Conservation (phyloP, 2,329 filamentous ascomycete species). For the Coleophoma eucalyptorum region DNA sequence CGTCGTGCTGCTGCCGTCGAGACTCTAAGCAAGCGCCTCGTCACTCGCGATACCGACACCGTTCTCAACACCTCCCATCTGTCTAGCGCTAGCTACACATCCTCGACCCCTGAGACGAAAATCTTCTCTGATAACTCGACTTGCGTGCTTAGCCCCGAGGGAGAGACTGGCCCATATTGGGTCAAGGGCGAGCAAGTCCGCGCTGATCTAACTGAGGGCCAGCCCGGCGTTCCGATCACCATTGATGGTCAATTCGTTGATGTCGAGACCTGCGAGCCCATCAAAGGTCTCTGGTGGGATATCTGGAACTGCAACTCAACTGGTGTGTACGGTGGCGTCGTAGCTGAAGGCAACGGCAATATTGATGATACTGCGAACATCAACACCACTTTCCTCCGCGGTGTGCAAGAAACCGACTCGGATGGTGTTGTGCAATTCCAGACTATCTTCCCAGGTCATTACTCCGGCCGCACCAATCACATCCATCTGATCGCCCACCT, state of each 20-base stretch:
- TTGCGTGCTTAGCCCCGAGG: conserved; percentile 46
- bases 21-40: not conserved
- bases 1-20: not conserved
- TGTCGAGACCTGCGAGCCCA: conserved; percentile 10
- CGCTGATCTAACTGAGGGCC: conserved; percentile 39
- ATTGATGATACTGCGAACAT: conserved; percentile 28
- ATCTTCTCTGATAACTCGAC: conserved; percentile 38
- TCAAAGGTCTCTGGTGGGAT: conserved; percentile 41
- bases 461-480: conserved; percentile 40
- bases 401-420: conserved; percentile 34
- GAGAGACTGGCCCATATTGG: conserved; percentile 48
- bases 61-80: not conserved
- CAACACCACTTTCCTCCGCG: conserved; percentile 36
- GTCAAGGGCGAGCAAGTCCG: conserved; percentile 47
- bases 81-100: not conserved
- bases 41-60: not conserved
- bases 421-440: conserved; percentile 39
- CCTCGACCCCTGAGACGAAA: conserved; percentile 9
- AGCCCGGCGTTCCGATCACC: conserved; percentile 42
- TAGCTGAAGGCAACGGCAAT: conserved; percentile 37
- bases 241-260: conserved; percentile 47
- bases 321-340: conserved; percentile 44
- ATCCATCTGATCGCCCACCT: conserved; percentile 31
- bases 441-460: too few species aligned
- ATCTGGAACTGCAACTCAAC: conserved; percentile 39